Base-by-base conservation (phyloP, 2,329 filamentous ascomycete species). In the Alternaria metachromatica region DNA sequence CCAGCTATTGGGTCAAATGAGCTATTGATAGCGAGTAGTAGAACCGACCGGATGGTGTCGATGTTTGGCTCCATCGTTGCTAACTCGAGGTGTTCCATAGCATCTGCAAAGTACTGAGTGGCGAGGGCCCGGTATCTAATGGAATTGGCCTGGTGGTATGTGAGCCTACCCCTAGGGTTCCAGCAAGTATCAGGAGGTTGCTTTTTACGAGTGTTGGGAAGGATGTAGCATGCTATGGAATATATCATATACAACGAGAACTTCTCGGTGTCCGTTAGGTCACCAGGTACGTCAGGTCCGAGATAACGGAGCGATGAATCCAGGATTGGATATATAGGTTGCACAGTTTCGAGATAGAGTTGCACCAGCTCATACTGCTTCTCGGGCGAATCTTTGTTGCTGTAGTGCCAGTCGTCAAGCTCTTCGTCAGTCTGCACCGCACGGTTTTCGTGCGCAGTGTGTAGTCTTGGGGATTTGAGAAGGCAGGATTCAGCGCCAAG, bases 161-260 rank as follows among this genome's bases (percentile, higher is more conserved):
- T 67, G 12, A 76, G 72, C 21, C 72, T 73, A 0, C 76, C 74
- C 10, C 64, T 67, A 5, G 71, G 62, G 21, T 69, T 66, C 68
- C 70, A 74, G n/a, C 66, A 57, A 45, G 73, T 63, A 5, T 66
- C 63, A 6, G 68, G 64, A 11, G 72, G 59, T 20, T 66, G 68
- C 45, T 66, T 72, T 45, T 73, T 73, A 10, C 70, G 65, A 10
- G 64, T 74, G 6, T 70, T 74, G 8, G 76, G 76, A 15, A 74
- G 66, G 3, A 78, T 63, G 49, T 79, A 73, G 62, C 76, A 80
- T 23, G 70, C 72, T 21, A 80, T 77, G 9, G 77, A 77, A 58
- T 78, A 80, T 15, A 79, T 70, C 76, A 80, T 79, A 50, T 78
- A 75, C 12, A 80, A 66, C 2, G 70, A 69, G 54, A 80, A 79